Evolutionary conservation across 2,329 filamentous ascomycete genomes (phyloP).

Genomic region (Hypoxylon sp.): DNA sequence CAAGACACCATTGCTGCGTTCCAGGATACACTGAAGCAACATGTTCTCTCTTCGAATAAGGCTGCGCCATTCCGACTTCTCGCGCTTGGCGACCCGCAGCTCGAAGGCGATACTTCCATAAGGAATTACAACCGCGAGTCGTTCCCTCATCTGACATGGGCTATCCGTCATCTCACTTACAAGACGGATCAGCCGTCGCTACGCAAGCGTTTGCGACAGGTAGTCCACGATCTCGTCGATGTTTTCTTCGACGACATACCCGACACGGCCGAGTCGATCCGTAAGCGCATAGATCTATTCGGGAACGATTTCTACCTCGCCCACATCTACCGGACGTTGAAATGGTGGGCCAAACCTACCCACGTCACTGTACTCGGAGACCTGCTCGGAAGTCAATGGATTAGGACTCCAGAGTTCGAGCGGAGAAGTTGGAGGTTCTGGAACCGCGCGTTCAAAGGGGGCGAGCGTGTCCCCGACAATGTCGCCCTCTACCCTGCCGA

Average conservation of each 20-base stretch:
- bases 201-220: conserved; percentile 66
- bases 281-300: conserved; percentile 88
- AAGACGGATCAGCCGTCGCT: conserved; percentile 62
- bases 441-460: conserved; percentile 81
- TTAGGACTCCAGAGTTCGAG: conserved; percentile 86
- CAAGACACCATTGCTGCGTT: conserved; percentile 53
- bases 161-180: conserved; percentile 64
- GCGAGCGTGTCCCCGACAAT: conserved; percentile 73
- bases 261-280: conserved; percentile 73
- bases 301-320: conserved; percentile 96
- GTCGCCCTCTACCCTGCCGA: conserved; percentile 64
- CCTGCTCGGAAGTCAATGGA: conserved; percentile 95
- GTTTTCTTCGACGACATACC: conserved; percentile 78
- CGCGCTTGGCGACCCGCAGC: conserved; percentile 89
- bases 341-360: conserved; percentile 87
- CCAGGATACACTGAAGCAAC: conserved; percentile 57
- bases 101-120: conserved; percentile 92
- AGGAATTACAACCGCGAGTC: conserved; percentile 68
- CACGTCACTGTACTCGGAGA: conserved; percentile 93
- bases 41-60: conserved; percentile 50
- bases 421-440: conserved; percentile 82
- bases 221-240: conserved; percentile 72
- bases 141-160: conserved; percentile 68
- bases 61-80: conserved; percentile 87
- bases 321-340: conserved; percentile 87